A percentile compares a stretch with the other conserved stretches of the same genome.
Evolutionary conservation across 2,329 filamentous ascomycete genomes (phyloP).

Genomic region (Exophiala sideris): DNA sequence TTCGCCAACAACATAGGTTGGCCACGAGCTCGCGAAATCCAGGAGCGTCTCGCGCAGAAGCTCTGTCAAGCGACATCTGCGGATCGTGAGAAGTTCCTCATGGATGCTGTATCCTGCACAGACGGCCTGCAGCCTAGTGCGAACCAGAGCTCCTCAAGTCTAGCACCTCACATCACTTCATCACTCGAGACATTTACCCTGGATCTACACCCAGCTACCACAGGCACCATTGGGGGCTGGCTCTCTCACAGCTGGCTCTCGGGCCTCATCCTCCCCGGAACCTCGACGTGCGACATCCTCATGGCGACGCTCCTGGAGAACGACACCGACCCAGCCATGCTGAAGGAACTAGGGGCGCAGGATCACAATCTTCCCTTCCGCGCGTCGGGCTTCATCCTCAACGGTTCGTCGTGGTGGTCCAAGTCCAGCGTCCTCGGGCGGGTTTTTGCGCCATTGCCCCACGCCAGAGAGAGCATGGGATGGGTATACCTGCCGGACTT

Average conservation of each 20-base stretch:
- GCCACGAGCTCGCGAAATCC: slow-evolving; percentile 27
- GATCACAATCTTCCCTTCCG: slow-evolving; percentile 49
- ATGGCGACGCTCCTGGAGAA: slow-evolving; percentile 57
- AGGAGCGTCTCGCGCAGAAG: slow-evolving; percentile 21
- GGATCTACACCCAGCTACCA: slow-evolving; percentile 19
- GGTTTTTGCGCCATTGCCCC: slow-evolving; percentile 47
- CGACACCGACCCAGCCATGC: slow-evolving; percentile 42
- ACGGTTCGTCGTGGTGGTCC: slow-evolving; percentile 54
- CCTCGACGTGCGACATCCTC: slow-evolving; percentile 53
- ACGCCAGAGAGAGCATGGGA: slow-evolving; percentile 52
- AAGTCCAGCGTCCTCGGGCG: slow-evolving; percentile 54
- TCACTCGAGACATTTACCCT: slow-evolving; percentile 14
- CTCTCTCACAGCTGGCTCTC: slow-evolving; percentile 55
- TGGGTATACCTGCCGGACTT: slow-evolving; percentile 47
- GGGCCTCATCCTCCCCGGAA: slow-evolving; percentile 54
- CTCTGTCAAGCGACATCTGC: slow-evolving; percentile 21
- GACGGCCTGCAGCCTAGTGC: background rate
- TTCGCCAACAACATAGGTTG: slow-evolving; percentile 30
- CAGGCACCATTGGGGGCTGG: slow-evolving; percentile 48
- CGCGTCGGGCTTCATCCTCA: slow-evolving; percentile 46
- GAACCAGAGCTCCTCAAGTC: too few relatives aligned
- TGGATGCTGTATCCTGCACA: slow-evolving; percentile 16
- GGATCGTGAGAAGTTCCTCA: slow-evolving; percentile 19
- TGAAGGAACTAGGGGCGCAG: slow-evolving; percentile 47
- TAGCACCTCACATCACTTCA: background rate